Base-by-base conservation (phyloP, 2,329 filamentous ascomycete genomes). In the Diplocarpon rosae region DNA sequence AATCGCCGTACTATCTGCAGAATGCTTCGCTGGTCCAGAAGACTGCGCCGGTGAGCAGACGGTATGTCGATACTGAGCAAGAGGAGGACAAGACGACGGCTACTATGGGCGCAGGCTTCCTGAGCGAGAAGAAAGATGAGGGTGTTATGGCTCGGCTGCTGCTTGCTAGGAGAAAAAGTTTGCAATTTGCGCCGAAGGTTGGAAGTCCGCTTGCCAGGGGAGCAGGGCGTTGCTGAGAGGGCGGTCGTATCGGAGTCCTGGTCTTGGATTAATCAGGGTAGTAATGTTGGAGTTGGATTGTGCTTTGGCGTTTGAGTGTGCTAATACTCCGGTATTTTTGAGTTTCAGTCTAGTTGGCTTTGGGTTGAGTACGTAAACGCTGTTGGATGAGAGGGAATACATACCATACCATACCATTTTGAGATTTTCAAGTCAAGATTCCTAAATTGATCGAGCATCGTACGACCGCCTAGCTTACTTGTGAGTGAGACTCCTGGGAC, bases 121-220 rank as follows among this genome's bases (percentile, higher is more conserved):
- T 78, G 44, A 64, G 62, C 45, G 63, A 62, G 39, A 67, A 73
- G 40, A 75, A 75, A 62, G 72, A 80, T 55, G 59, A 67, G 55
- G 67, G 66, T 45, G 55, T 63, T 15, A 61, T 63, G 61, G 55
- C 56, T 55, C 52, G 60, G 38, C 66, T 89, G 49, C 77, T 85
- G 70, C 78, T 80, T 10, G 83, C 83, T 0, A 71, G 83, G 49
- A 72, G 85, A 49, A 87, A 85, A 73, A 90, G 82, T 58, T 61
- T 87, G 62, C 82, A 85, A 58, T 87, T 80, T 66, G 82, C 82
- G 28, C 85, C 84, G 27, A 83, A 83, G 64, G 67, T 86, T 46
- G 80, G 75, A 14, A 89, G 84, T 62, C 85, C 84, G 2, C 65
- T 89, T 54, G 72, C 76, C 20, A 76, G 69, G 56, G 66, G 54